phyloP scores from a whole-genome alignment of 2,329 filamentous ascomycete species.

The Exophiala phaeomuriformis region DNA sequence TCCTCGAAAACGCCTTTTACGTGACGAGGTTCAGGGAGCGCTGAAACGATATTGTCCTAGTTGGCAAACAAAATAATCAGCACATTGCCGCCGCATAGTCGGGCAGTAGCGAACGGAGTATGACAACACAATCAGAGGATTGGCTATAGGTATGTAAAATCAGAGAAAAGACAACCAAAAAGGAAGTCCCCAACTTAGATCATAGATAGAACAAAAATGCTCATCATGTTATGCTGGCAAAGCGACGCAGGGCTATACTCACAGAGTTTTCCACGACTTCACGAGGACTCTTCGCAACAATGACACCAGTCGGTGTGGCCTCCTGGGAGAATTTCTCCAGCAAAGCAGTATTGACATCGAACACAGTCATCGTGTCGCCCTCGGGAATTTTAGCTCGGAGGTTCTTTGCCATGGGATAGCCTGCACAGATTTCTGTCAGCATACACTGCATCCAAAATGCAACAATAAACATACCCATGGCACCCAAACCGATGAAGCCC shows the following conservation, averaged over 20 bases:
- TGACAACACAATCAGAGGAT: constrained; percentile 56
- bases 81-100: no score
- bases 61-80: no score
- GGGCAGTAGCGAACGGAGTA: not conserved
- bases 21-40: constrained; percentile 80
- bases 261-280: constrained; percentile 62
- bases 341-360: constrained; percentile 56
- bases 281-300: constrained; percentile 50
- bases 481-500: constrained; percentile 54
- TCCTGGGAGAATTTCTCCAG: constrained; percentile 53
- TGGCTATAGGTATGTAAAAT: constrained; percentile 62
- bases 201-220: constrained; percentile 50
- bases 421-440: constrained; percentile 34
- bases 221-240: constrained; percentile 42
- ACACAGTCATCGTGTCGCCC: constrained; percentile 56
- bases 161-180: constrained; percentile 47
- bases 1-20: constrained; percentile 74
- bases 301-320: constrained; percentile 43
- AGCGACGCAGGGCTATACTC: constrained; percentile 34
- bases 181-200: constrained; percentile 64
- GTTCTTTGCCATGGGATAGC: constrained; percentile 67
- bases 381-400: constrained; percentile 58
- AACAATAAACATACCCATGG: constrained; percentile 47
- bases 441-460: not conserved
- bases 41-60: constrained; percentile 79